These are phyloP conservation scores for Cercophora sp. DNA, from an alignment of 495 filamentous ascomycete genomes.

Conservation along the genomic window DNA sequence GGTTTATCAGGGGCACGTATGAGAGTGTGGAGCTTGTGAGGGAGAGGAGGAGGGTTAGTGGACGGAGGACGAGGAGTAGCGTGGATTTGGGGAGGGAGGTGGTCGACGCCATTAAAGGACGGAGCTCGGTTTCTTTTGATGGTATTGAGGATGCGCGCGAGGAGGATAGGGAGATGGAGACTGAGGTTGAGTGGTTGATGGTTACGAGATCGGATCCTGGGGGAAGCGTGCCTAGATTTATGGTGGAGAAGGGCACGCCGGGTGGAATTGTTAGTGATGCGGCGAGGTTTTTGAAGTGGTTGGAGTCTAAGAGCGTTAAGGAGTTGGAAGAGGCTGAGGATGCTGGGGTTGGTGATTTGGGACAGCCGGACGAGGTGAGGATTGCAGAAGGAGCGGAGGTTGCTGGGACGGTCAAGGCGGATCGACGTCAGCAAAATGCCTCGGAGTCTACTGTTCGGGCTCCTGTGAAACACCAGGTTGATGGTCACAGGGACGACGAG, in stretches of 20 bases:
- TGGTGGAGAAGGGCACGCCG: conserved; percentile 91
- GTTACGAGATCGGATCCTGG: conserved; percentile 92
- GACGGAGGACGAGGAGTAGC: conserved; percentile 27
- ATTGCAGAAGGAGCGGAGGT: too few relatives aligned
- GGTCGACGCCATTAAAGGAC: conserved; percentile 26
- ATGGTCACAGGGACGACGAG: conserved; percentile 19
- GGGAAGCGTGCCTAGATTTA: conserved; percentile 85
- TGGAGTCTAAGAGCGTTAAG: conserved; percentile 51
- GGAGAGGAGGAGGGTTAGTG: conserved; percentile 60
- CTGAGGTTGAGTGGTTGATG: conserved; percentile 92
- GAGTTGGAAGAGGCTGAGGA: conserved; percentile 6
- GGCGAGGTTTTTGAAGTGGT: conserved; percentile 82
- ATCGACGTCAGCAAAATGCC: too few relatives aligned
- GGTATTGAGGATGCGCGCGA: conserved; percentile 21
- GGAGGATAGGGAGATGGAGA: conserved; percentile 47
- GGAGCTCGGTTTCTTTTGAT: conserved; percentile 14
- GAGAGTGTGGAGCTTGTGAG: conserved; percentile 90
- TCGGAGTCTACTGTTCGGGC: too few relatives aligned
- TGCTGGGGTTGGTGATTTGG: neutral
- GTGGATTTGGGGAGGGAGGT: conserved; percentile 27
- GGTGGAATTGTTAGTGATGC: conserved; percentile 78
- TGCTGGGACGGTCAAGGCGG: neutral
- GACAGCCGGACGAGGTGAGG: conserved; percentile 14
- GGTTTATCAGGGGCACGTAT: conserved; percentile 79
- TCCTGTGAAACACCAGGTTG: too few relatives aligned